Conservation (phyloP, 345 rosid genomes). For the Euphorbia pulcherrima region DNA sequence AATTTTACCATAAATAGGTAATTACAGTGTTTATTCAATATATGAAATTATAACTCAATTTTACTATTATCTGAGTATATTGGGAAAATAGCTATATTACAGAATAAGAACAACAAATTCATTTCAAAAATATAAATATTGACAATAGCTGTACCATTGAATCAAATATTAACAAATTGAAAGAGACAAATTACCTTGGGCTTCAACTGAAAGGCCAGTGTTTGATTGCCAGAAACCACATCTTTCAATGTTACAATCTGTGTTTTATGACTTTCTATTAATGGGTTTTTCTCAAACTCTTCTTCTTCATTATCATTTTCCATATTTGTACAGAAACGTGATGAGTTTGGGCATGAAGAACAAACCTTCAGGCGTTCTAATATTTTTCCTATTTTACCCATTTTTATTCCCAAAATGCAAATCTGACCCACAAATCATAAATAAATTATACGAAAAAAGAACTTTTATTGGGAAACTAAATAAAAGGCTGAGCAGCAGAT, state of each 20-base stretch:
- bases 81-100: too few species aligned
- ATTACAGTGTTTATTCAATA: too few species aligned
- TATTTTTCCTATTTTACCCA: slow-evolving; percentile 35
- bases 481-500: slow-evolving; percentile 2
- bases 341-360: slow-evolving; percentile 20
- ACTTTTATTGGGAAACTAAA: slow-evolving; percentile 21
- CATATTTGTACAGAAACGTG: slow-evolving; percentile 25
- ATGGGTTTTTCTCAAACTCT: slow-evolving; percentile 31
- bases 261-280: slow-evolving; percentile 33
- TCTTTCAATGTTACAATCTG: slow-evolving; percentile 54
- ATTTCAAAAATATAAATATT: too few species aligned
- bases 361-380: slow-evolving; percentile 31
- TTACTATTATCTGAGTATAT: too few species aligned
- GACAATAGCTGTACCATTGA: too few species aligned
- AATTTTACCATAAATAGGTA: too few species aligned
- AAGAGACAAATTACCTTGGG: slow-evolving; percentile 59
- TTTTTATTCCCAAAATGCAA: not conserved
- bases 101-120: too few species aligned
- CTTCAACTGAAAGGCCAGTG: slow-evolving; percentile 78
- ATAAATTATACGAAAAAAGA: not conserved
- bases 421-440: not conserved
- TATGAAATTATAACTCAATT: too few species aligned
- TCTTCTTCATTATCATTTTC: slow-evolving; percentile 13
- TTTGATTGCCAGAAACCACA: slow-evolving; percentile 54
- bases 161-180: too few species aligned